Conservation (phyloP, 208 protist species). For the Leishmania braziliensis region DNA sequence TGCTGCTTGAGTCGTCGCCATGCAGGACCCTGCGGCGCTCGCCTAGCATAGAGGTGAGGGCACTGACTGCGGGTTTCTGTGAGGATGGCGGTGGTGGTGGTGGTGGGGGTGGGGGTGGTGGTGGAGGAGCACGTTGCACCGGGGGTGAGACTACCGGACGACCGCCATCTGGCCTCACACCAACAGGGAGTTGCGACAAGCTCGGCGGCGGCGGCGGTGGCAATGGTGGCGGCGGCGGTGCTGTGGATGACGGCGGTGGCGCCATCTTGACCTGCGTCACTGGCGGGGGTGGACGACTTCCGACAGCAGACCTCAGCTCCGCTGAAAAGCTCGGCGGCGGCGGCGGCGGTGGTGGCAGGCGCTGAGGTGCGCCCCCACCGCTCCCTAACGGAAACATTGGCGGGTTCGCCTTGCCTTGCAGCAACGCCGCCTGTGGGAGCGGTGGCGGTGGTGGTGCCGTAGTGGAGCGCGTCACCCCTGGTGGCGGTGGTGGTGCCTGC, state of each 20-base stretch:
- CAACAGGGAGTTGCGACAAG: background rate
- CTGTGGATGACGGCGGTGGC: background rate
- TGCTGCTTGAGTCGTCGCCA: constrained; percentile 14
- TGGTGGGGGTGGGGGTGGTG: constrained; percentile 23
- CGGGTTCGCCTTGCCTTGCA: constrained; percentile 14
- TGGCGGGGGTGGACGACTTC: constrained; percentile 11
- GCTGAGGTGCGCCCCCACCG: background rate
- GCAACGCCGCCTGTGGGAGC: constrained; percentile 12
- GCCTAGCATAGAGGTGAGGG: constrained; percentile 11
- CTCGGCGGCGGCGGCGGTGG: background rate
- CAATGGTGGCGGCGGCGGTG: background rate
- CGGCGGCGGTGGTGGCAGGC: constrained; percentile 9
- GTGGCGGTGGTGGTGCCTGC: constrained; percentile 20
- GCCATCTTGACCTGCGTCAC: background rate
- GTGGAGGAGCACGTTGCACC: constrained; percentile 13
- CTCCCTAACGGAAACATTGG: constrained; percentile 3
- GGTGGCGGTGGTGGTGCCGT: constrained; percentile 39
- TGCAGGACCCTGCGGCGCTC: constrained; percentile 18
- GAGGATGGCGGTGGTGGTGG: constrained; percentile 9
- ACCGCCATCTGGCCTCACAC: constrained; percentile 3
- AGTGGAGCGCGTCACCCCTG: constrained; percentile 32
- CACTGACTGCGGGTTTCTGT: background rate
- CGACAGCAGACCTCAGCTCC: constrained; percentile 10
- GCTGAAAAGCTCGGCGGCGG: constrained; percentile 24
- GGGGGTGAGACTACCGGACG: background rate